These are phyloP conservation scores for Epichloe aotearoae DNA, from an alignment of 2,329 filamentous ascomycete species.

Conservation along the genomic window DNA sequence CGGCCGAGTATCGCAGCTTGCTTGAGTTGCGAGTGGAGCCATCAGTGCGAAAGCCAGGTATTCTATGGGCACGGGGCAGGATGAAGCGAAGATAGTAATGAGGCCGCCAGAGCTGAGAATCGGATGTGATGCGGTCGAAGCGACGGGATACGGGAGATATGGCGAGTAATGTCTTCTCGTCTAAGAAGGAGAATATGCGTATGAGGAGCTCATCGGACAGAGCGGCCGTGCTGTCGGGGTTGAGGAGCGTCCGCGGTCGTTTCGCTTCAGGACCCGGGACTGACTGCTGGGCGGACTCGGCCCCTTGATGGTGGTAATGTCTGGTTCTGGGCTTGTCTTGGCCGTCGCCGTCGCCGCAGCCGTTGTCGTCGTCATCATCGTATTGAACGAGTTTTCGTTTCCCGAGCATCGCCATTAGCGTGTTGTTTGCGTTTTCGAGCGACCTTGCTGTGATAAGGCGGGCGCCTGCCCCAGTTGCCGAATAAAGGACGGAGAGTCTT, in stretches of 20 bases:
- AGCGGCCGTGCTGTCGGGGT: constrained; percentile 48
- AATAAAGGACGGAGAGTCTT: background rate
- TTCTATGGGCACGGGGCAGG: constrained; percentile 61
- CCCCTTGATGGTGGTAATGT: background rate
- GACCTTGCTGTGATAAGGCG: background rate
- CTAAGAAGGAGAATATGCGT: constrained; percentile 67
- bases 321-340: background rate
- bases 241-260: background rate
- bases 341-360: background rate
- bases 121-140: constrained; percentile 58
- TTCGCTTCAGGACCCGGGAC: background rate
- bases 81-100: constrained; percentile 84
- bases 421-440: background rate
- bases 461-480: background rate
- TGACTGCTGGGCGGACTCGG: background rate
- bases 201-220: constrained; percentile 83
- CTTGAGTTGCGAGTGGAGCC: constrained; percentile 15
- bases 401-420: constrained; percentile 10
- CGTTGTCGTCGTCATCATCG: background rate
- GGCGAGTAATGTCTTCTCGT: constrained; percentile 52
- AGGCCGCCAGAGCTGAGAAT: constrained; percentile 82
- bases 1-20: constrained; percentile 32
- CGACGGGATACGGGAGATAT: constrained; percentile 57
- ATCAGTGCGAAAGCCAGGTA: constrained; percentile 47
- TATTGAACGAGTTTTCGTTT: constrained; percentile 13